Percentiles rank a stretch among this genome's conserved stretches.
Conservation (phyloP, 768 basidiomycete genomes). For the Lactarius psammicola region DNA sequence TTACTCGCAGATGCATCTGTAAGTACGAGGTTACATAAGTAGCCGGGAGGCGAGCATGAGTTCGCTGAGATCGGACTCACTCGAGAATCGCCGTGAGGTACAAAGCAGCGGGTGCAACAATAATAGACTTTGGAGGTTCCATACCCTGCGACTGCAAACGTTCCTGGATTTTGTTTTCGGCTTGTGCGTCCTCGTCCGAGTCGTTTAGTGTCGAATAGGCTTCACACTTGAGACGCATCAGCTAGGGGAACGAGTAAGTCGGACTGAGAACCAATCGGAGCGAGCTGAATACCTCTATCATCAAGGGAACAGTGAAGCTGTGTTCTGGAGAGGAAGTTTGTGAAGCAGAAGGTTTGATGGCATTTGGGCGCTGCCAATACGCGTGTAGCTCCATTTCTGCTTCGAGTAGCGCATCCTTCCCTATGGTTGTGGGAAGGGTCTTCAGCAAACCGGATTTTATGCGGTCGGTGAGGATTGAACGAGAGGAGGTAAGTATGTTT, state of each 20-base stretch:
- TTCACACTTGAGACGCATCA: conserved; percentile 82
- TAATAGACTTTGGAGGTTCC: conserved; percentile 45
- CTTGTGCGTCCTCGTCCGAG: conserved; percentile 67
- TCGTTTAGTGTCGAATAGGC: conserved; percentile 85
- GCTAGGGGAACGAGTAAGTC: conserved; percentile 41
- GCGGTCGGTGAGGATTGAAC: conserved; percentile 70
- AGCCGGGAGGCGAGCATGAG: neutral
- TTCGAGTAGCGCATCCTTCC: conserved; percentile 89
- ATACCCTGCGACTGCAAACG: conserved; percentile 50
- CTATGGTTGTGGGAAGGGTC: conserved; percentile 74
- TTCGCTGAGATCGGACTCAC: conserved; percentile 49
- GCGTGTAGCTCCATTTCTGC: conserved; percentile 90
- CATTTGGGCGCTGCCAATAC: conserved; percentile 74
- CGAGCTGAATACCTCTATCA: conserved; percentile 60
- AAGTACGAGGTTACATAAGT: conserved; percentile 30
- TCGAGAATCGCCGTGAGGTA: conserved; percentile 93
- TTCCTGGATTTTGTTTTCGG: conserved; percentile 61
- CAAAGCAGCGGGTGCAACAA: conserved; percentile 74
- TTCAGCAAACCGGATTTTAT: conserved; percentile 70
- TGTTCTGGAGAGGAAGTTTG: conserved; percentile 48
- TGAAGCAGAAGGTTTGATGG: conserved; percentile 35
- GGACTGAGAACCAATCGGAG: conserved; percentile 1
- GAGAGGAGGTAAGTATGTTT: conserved; percentile 62
- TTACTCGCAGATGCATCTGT: conserved; percentile 85
- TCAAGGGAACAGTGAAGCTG: conserved; percentile 69